Base-by-base conservation (phyloP, 495 filamentous ascomycete species). In the Halenospora varia region DNA sequence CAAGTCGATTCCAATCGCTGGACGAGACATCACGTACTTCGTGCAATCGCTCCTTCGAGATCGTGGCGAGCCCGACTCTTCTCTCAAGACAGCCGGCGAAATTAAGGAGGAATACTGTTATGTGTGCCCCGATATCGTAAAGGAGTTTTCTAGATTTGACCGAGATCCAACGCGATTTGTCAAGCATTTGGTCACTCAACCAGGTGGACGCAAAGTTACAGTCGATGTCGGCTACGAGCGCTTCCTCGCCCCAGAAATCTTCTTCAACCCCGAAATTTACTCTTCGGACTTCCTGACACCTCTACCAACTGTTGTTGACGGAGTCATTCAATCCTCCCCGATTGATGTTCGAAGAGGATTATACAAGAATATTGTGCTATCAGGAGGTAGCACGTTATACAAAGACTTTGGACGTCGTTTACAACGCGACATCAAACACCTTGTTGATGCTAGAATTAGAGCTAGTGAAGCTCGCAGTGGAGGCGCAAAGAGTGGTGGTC, bases 211-310 rank as follows among this genome's bases (percentile, higher is more conserved):
- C 58, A 86, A 86, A 59, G 84, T 92, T 10, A 83, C 75, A 15
- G 89, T 98, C 35, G 94, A 98, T 68, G 88, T 98, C 35, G 94
- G 94, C 41, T 98, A 98, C 74, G 94, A 98, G 70, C 90, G 94
- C 35, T 98, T 98, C 81, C 81, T 98, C 41, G 94, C 94, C 2
- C 94, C 94, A 44, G 94, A 98, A 72, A 98, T 98, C 62, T 98
- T 97, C 78, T 98, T 98, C 81, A 98, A 97, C 72, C 94, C 94
- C 29, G 94, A 98, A 77, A 97, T 97, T 66, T 97, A 96, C 77
- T 96, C 89, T 25, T 96, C 92, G 56, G 95, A 98, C 71, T 98
- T 97, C 76, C 77, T 97, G 60, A 98, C 94, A 2, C 94, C 94
- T 4, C 80, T 98, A 2, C 94, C 94, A 25, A 90, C 78, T 48